Percentiles rank a stretch among this genome's conserved stretches.
Evolutionary conservation across 805 yeast genomes (phyloP).

Genomic region (Wickerhamomyces subpelliculosus): DNA sequence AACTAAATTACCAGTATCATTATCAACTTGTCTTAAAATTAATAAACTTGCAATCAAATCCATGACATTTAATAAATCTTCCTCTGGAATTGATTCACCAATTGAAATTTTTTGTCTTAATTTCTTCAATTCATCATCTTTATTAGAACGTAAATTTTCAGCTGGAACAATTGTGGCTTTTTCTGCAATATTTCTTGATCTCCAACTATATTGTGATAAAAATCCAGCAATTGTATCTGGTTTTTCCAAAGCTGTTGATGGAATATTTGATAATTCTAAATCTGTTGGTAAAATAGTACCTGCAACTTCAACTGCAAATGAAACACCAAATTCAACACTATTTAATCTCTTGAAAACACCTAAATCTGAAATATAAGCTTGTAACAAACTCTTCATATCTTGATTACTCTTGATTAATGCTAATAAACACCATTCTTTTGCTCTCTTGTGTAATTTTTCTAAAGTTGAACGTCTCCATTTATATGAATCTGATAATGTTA

Average conservation of each 20-base stretch:
- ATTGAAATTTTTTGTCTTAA: constrained; percentile 11
- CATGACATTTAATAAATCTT: constrained; percentile 34
- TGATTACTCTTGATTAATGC: constrained; percentile 53
- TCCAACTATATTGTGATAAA: constrained; percentile 72
- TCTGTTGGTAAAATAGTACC: constrained; percentile 63
- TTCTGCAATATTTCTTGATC: constrained; percentile 34
- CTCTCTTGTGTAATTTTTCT: constrained; percentile 46
- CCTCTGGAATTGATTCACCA: constrained; percentile 18
- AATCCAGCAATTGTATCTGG: constrained; percentile 64
- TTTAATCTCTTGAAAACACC: constrained; percentile 28
- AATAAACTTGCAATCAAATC: constrained; percentile 38
- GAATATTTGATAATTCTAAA: constrained; percentile 50
- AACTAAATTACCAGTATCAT: constrained; percentile 31
- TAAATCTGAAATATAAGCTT: constrained; percentile 58
- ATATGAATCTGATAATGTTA: constrained; percentile 64
- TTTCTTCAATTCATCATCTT: constrained; percentile 17
- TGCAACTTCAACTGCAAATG: constrained; percentile 88
- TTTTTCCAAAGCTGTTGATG: constrained; percentile 27
- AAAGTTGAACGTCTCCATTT: constrained; percentile 70
- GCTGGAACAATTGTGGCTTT: constrained; percentile 19
- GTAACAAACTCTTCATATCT: constrained; percentile 75
- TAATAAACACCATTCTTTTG: constrained; percentile 60
- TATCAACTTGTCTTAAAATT: constrained; percentile 26
- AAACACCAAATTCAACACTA: constrained; percentile 68
- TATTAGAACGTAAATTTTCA: constrained; percentile 10